Evolutionary conservation across 208 protist genomes (phyloP).

Genomic region (Borovskyia barvae): DNA sequence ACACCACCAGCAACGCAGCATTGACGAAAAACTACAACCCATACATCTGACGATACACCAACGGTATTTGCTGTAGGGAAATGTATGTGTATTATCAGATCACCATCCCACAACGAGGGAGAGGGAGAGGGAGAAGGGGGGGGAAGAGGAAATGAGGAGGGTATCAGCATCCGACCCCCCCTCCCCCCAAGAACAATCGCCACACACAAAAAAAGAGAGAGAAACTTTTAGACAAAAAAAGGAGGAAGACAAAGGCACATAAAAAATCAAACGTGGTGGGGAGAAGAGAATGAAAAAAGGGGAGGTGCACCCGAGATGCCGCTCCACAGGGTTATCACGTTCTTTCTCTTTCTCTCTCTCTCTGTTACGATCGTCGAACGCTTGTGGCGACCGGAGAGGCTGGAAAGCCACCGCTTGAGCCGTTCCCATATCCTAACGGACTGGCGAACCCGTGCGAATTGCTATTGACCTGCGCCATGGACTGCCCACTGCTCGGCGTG

Average conservation of each 20-base stretch:
- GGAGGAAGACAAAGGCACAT: neutral
- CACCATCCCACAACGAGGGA: too few species aligned
- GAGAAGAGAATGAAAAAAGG: neutral
- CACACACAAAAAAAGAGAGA: neutral
- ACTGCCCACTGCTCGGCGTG: constrained; percentile 71
- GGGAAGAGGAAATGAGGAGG: neutral
- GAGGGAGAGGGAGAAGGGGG: too few species aligned
- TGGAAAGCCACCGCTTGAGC: constrained; percentile 25
- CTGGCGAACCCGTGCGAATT: constrained; percentile 29
- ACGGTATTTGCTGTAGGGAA: too few species aligned
- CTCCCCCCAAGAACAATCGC: neutral
- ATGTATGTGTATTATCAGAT: too few species aligned
- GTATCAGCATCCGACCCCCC: neutral
- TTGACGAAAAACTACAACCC: too few species aligned
- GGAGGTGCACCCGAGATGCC: neutral
- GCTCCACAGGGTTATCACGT: neutral
- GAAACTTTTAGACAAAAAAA: neutral
- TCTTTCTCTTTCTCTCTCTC: neutral
- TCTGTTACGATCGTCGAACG: constrained; percentile 8
- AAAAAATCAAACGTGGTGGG: neutral
- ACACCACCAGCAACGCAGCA: too few species aligned
- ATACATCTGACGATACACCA: too few species aligned
- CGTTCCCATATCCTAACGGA: constrained; percentile 30
- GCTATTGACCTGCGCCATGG: constrained; percentile 27
- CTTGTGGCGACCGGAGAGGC: constrained; percentile 30